Evolutionary conservation across 345 rosid species (phyloP), one percentile per base, ranked within the genome.

Genomic region (Triadica sebifera): DNA sequence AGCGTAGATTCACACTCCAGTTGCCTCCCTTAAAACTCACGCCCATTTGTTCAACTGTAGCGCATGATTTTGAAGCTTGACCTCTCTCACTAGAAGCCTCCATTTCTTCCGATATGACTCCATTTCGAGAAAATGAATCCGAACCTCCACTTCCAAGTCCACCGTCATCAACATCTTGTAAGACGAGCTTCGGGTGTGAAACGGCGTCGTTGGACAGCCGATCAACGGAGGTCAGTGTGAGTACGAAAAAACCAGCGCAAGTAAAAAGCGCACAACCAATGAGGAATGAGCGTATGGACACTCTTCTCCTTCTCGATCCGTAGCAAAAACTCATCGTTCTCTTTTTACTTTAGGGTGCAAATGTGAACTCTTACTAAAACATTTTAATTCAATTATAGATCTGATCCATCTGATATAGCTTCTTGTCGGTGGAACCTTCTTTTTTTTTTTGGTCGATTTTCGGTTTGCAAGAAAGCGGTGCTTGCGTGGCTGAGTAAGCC

Each of bases 21-120:
- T 82, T 82, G 12, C 84, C 85, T 7, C 88, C 86, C n/a, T 70
- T 76, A 74, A 95, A 90, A 72, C 70, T 87, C 75, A 78, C 84
- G 57, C 98, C 99, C 99, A 93, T 95, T 75, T 93, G 96, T 75
- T 93, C 98, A 76, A 93, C 98, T 55, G 97, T 93, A 49, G 94
- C 94, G 73, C 99, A 95, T 8, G 86, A 53, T 59, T 85, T 81
- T n/a, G 73, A 45, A 19, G 81, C 64, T 71, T 6, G 1, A 29
- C 34, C 34, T 29, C 34, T 29, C 34, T 29, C 34, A 29, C 34
- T 29, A 61, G n/a, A 53, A 47, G 4, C 58, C 5, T 74, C 81
- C 47, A 60, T 61, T 19, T 51, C 74, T 10, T 47, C 66, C 34
- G 57, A 15, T 22, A 61, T 24, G 49, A 45, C 19, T 34, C 17